Conservation (phyloP, 805 yeast genomes). For the Teunomyces barrocoloradensis region DNA sequence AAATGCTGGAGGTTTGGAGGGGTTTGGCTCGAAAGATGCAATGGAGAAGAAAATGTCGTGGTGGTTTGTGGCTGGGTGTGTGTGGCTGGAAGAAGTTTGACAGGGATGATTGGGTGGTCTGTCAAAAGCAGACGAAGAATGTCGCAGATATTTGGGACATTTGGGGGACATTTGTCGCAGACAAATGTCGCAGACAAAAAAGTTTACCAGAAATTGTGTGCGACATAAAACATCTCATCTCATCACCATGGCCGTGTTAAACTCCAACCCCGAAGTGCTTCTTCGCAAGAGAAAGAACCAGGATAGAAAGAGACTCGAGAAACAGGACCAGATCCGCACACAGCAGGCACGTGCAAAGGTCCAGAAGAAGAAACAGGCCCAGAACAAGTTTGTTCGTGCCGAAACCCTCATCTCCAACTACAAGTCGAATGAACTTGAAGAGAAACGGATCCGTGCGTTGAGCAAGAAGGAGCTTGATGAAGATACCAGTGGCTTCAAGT, state of each 20-base stretch:
- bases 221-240: constrained; percentile 6
- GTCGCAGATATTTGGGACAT: not conserved
- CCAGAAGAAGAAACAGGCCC: constrained; percentile 37
- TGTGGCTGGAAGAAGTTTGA: not conserved
- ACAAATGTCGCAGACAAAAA: not conserved
- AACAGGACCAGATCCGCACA: constrained; percentile 61
- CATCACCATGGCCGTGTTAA: constrained; percentile 44
- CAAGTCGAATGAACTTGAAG: constrained; percentile 64
- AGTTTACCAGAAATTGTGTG: no score
- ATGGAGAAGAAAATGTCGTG: no score
- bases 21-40: no score
- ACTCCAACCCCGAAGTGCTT: constrained; percentile 74
- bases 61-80: not conserved
- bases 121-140: not conserved
- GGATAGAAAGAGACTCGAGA: constrained; percentile 68
- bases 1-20: no score
- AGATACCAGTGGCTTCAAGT: constrained; percentile 27
- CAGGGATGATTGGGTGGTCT: not conserved
- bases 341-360: constrained; percentile 45
- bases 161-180: no score
- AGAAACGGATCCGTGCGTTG: constrained; percentile 64
- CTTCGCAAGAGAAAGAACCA: constrained; percentile 77
- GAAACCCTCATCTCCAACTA: constrained; percentile 69
- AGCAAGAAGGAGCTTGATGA: constrained; percentile 40
- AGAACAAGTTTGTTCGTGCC: constrained; percentile 64